phyloP scores from a whole-genome alignment of 768 basidiomycete genomes.

The Agrocybe praecox region DNA sequence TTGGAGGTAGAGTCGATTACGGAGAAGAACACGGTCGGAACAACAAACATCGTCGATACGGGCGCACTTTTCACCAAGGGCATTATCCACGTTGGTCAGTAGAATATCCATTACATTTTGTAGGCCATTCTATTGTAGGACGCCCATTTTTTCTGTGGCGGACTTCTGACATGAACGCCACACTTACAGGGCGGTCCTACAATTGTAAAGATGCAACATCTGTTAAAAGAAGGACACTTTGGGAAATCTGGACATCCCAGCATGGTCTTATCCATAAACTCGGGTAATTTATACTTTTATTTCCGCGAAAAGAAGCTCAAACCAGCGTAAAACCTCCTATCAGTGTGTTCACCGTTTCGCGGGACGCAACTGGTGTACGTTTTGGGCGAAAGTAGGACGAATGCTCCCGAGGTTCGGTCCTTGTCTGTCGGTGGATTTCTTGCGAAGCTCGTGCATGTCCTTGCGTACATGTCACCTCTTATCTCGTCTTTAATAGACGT shows the following conservation, averaged over 20 bases:
- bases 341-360: conserved; percentile 50
- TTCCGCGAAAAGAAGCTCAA: neutral
- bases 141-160: neutral
- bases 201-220: conserved; percentile 45
- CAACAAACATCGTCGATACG: conserved; percentile 42
- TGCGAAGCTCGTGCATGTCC: conserved; percentile 39
- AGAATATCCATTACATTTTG: conserved; percentile 44
- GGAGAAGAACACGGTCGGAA: conserved; percentile 41
- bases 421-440: conserved; percentile 42
- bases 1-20: conserved; percentile 54
- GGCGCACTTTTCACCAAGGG: conserved; percentile 38
- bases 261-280: conserved; percentile 49
- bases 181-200: conserved; percentile 45
- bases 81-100: conserved; percentile 50
- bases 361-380: conserved; percentile 50
- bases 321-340: no score
- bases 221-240: conserved; percentile 44
- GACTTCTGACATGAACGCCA: neutral
- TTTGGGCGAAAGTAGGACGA: conserved; percentile 42
- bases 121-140: conserved; percentile 50
- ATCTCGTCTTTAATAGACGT: conserved; percentile 39
- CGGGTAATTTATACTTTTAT: conserved; percentile 28
- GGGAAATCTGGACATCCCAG: conserved; percentile 36
- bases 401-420: conserved; percentile 41
- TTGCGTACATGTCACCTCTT: conserved; percentile 45